Base-by-base conservation (phyloP, 2,329 filamentous ascomycete species). In the Penicillium paneum region DNA sequence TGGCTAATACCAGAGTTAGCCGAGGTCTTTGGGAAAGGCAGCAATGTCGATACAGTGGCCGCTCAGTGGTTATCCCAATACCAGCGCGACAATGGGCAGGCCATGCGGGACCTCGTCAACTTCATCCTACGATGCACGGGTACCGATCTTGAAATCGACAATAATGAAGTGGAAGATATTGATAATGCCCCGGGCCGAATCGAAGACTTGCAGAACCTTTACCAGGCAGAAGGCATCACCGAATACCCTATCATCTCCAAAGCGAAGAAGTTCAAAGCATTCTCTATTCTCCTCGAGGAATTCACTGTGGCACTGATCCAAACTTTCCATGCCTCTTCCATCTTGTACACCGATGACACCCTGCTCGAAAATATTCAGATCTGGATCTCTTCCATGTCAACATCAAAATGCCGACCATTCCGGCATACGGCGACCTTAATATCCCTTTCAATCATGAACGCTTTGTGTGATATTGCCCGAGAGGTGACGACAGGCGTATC, bases 201-300 rank as follows among this genome's bases (percentile, higher is more conserved):
- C 42, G 80, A 82, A 21, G 92, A 97, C 65, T 79, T 99, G n/a
- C 90, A 97, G 72, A 87, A 89, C 58, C 85, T 92, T 58, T 96
- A 92, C 69, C 88, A 94, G 72, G 85, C 87, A 78, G 83, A 88
- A 80, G 85, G 89, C 69, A 87, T 93, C 46, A 88, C 89, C 31
- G 94, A 97, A 45, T 99, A 99, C 67, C 94, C 94, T 36, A 82
- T 99, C 41, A 89, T 96, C 55, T 89, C 91, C 15, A 92, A 87
- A 74, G 82, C 86, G 36, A 93, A 89, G 71, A 85, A 85, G 54
- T 88, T 84, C 59, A 83, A 84, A 60, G 83, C 87, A 26, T 97
- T 97, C 75, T 89, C 90, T 60, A 82, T 88, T 36, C 81, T 87
- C 43, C 79, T 99, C 15, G 81, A 88, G 48, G 83, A 84, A 57